Evolutionary conservation across 78 protist genomes (phyloP).

Genomic region (Pelomyxa schiedti): DNA sequence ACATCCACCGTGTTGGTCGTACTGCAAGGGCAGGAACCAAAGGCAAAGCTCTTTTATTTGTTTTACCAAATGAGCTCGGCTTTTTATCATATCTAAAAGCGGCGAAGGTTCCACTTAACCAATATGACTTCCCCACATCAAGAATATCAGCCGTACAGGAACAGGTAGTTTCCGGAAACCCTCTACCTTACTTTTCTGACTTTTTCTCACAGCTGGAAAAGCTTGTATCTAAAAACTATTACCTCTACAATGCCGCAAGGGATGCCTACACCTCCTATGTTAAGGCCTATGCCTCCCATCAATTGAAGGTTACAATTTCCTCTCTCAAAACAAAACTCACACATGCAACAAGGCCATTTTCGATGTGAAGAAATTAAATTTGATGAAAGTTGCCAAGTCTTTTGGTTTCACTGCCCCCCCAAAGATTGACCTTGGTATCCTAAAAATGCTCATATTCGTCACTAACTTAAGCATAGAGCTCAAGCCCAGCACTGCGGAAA

Average conservation of each 20-base stretch:
- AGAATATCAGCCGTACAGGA: slow-evolving; percentile 88
- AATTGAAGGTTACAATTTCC: too few relatives aligned
- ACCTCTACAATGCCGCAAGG: slow-evolving; percentile 75
- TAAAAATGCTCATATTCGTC: too few relatives aligned
- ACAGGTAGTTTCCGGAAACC: slow-evolving; percentile 21
- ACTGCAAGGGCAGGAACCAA: slow-evolving; percentile 88
- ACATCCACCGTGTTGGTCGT: slow-evolving; percentile 96
- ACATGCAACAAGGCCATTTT: slow-evolving; percentile 83
- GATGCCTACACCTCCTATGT: slow-evolving; percentile 93
- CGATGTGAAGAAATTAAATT: slow-evolving; percentile 73
- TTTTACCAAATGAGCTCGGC: slow-evolving; percentile 87
- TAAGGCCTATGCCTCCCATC: slow-evolving; percentile 89
- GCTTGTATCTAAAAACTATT: slow-evolving; percentile 88
- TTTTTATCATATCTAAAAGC: slow-evolving; percentile 84
- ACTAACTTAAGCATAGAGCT: too few relatives aligned
- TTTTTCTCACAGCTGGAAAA: slow-evolving; percentile 67
- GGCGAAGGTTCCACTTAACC: slow-evolving; percentile 80
- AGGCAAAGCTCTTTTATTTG: slow-evolving; percentile 92
- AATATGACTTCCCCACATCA: slow-evolving; percentile 83
- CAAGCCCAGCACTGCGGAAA: too few relatives aligned
- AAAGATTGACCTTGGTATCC: not conserved
- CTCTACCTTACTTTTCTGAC: not conserved
- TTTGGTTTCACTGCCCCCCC: not conserved
- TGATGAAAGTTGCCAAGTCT: slow-evolving; percentile 18
- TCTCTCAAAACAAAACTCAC: too few relatives aligned